These are phyloP conservation scores for Lachnellula suecica DNA, from an alignment of 2,329 filamentous ascomycete species.

Conservation along the genomic window DNA sequence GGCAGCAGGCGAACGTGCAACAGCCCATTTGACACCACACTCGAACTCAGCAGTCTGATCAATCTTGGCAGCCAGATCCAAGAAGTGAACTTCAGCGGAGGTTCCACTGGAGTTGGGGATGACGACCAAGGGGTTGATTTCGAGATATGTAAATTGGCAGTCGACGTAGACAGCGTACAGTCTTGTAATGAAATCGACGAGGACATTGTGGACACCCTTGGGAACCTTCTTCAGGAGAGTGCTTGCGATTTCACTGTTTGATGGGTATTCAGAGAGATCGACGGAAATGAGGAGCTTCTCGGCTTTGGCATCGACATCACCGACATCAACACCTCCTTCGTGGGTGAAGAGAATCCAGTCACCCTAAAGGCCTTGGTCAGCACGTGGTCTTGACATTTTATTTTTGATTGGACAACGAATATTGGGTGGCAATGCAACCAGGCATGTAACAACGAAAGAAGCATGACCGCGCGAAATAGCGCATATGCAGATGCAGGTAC, in stretches of 20 bases:
- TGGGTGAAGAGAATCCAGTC: conserved; percentile 99
- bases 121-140: conserved; percentile 99
- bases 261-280: conserved; percentile 90
- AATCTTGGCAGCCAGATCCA: conserved; percentile 96
- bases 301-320: conserved; percentile 97
- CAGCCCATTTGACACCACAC: conserved; percentile 98
- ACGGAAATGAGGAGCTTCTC: conserved; percentile 98
- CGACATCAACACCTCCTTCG: conserved; percentile 98
- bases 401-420: conserved; percentile 12
- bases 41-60: conserved; percentile 99
- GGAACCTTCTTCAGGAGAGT: conserved; percentile 90
- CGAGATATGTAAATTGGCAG: conserved; percentile 99
- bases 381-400: conserved; percentile 15
- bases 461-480: conserved; percentile 13
- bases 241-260: conserved; percentile 87
- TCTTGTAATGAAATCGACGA: conserved; percentile 98
- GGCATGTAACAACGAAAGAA: conserved; percentile 1
- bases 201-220: conserved; percentile 92
- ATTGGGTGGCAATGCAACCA: too few species aligned
- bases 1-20: conserved; percentile 86
- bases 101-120: conserved; percentile 92
- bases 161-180: conserved; percentile 99
- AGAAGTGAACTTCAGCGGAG: conserved; percentile 93
- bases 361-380: conserved; percentile 57
- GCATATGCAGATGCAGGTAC: conserved; percentile 22